phyloP scores from a whole-genome alignment of 2,329 filamentous ascomycete genomes.

The Xylaria sp. region DNA sequence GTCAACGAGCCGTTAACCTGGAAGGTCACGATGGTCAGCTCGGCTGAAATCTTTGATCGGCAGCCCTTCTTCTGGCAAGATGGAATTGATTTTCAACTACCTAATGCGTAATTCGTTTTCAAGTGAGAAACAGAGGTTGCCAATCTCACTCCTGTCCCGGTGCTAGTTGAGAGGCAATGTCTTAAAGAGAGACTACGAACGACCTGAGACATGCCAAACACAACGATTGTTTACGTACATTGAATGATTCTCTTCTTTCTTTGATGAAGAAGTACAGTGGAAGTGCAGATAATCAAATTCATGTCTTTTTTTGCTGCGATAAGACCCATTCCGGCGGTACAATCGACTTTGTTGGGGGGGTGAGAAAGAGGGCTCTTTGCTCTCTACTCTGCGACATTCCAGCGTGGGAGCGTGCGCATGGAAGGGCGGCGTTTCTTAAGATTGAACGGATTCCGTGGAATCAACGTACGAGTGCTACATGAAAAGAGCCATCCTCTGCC shows the following conservation, averaged over 20 bases:
- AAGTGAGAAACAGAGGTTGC: not conserved
- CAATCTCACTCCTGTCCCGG: not conserved
- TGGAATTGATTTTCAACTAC: not conserved
- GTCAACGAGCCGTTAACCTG: not conserved
- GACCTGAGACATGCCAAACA: conserved; percentile 18
- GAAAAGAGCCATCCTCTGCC: not conserved
- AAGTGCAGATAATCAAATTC: too few relatives aligned
- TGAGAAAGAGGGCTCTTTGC: not conserved
- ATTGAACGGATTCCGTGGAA: not conserved
- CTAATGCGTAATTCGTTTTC: not conserved
- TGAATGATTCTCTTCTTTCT: not conserved
- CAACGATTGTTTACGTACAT: not conserved
- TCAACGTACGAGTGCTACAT: not conserved
- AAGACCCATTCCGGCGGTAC: conserved; percentile 1
- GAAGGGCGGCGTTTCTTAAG: not conserved
- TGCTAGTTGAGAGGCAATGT: not conserved
- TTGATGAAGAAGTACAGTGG: too few relatives aligned
- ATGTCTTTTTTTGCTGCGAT: not conserved
- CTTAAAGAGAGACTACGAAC: conserved; percentile 4
- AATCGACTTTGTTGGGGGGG: conserved; percentile 14
- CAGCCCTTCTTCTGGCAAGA: not conserved
- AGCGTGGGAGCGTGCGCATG: not conserved
- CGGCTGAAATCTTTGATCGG: not conserved
- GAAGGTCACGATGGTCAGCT: too few relatives aligned
- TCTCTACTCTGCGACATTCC: conserved; percentile 3